Base-by-base conservation (phyloP, 2,329 filamentous ascomycete genomes). In the Penicillium sp. region DNA sequence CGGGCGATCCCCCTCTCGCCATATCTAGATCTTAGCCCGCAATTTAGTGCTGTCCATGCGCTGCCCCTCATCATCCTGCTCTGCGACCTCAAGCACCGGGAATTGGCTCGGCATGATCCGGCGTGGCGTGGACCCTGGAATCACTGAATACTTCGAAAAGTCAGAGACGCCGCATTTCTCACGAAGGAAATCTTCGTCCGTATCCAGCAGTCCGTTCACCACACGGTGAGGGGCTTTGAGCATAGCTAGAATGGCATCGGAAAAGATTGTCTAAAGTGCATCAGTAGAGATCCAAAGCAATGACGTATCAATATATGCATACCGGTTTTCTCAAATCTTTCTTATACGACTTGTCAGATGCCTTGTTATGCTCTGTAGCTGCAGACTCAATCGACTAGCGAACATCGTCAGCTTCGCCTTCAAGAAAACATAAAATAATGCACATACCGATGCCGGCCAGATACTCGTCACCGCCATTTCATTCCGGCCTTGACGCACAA, bases 111-210 rank as follows among this genome's bases (percentile, higher is more conserved):
- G 91, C 89, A 95, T 92, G 59, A 95, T 95, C 18, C 90, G 78
- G 53, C 90, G 76, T 0, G 90, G 90, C 1, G 53, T 74, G 0
- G 81, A 64, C 1, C 88, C 88, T 0, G 81, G 75, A 1, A 92
- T 78, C n/a, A 93, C 70, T 32, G 80, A 83, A 68, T 95, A 95
- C 64, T 84, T 82, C 0, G 80, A 80, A 63, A 95, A 94, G 68
- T 95, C 89, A 0, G 73, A 79, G 3, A 92, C 77, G 1, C 86
- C 85, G 18, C 75, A 78, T 55, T 86, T 79, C 6, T 81, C 77
- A 16, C 88, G 79, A 29, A 95, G 76, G 60, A 92, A 94, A 67
- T 95, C 90, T 68, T 95, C 90, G 64, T 95, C 91, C 1, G 92
- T 81, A 54, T 87, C 79, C 5, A 93, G 75, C 41, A 83, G 73